Percentiles rank a stretch among this genome's conserved stretches.
Evolutionary conservation across 805 yeast genomes (phyloP).

Genomic region (Candida schatavii): DNA sequence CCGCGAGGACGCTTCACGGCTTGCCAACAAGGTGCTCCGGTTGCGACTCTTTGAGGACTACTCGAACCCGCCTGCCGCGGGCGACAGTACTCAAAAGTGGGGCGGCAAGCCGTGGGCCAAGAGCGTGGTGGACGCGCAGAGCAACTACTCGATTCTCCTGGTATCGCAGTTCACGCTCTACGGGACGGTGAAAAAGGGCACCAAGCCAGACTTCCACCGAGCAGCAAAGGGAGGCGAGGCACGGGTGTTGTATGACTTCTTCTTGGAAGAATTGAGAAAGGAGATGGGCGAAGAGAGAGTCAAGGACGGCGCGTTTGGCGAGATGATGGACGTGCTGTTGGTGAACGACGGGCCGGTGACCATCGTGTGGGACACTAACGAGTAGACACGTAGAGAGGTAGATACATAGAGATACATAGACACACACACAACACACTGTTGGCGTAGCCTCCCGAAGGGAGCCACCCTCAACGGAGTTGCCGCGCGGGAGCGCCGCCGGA

Average conservation of each 20-base stretch:
- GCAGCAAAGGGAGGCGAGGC: constrained; percentile 81
- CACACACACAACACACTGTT: too few species aligned
- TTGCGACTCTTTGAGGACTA: constrained; percentile 72
- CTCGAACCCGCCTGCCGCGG: constrained; percentile 43
- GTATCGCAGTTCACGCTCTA: constrained; percentile 92
- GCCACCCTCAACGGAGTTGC: too few species aligned
- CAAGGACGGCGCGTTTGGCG: constrained; percentile 90
- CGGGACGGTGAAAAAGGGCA: constrained; percentile 83
- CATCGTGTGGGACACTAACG: constrained; percentile 68
- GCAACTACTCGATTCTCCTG: constrained; percentile 70
- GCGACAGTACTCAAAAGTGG: constrained; percentile 29
- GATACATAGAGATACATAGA: too few species aligned
- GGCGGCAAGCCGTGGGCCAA: constrained; percentile 76
- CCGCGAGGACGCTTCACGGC: constrained; percentile 62
- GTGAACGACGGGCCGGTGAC: constrained; percentile 95
- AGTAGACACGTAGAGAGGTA: not conserved
- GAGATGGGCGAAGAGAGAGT: constrained; percentile 64
- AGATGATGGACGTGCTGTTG: constrained; percentile 91
- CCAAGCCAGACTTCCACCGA: constrained; percentile 91
- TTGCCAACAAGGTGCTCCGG: constrained; percentile 63
- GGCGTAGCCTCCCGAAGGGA: too few species aligned
- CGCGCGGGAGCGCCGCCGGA: too few species aligned
- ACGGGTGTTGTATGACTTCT: constrained; percentile 48
- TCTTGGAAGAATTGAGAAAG: constrained; percentile 44
- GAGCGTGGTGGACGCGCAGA: constrained; percentile 51